Conservation (phyloP, 2,329 filamentous ascomycete genomes). For the Phaeosphaeria sp. region DNA sequence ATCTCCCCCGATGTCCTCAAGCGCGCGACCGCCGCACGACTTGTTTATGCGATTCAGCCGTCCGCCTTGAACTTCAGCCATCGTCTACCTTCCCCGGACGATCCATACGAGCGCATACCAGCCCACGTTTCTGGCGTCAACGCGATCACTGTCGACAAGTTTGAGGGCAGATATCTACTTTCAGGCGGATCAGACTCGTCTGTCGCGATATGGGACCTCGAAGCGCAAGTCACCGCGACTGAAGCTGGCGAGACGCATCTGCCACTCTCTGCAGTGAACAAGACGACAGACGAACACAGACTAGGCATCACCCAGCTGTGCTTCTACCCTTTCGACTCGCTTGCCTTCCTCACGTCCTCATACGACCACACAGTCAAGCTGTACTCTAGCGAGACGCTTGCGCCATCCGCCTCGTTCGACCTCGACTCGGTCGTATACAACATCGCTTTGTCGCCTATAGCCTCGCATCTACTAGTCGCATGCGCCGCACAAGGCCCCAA, state of each 20-base stretch:
- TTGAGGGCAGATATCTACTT: constrained; percentile 79
- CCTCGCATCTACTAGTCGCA: constrained; percentile 79
- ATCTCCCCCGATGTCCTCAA: constrained; percentile 67
- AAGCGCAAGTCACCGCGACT: constrained; percentile 47
- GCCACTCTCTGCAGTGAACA: constrained; percentile 36
- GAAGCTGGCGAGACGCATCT: constrained; percentile 26
- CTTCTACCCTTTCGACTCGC: constrained; percentile 80
- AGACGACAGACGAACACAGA: constrained; percentile 58
- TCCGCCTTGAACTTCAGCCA: constrained; percentile 75
- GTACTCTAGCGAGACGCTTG: constrained; percentile 71
- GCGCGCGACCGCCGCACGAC: constrained; percentile 68
- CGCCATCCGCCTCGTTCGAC: constrained; percentile 70
- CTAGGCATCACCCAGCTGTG: constrained; percentile 78
- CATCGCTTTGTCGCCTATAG: constrained; percentile 77
- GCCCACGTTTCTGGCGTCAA: constrained; percentile 83
- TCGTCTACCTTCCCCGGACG: constrained; percentile 52
- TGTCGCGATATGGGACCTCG: constrained; percentile 86
- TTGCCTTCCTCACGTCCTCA: constrained; percentile 77
- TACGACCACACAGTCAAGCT: constrained; percentile 80
- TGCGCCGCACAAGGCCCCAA: constrained; percentile 87
- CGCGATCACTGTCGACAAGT: constrained; percentile 78
- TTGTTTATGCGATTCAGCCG: constrained; percentile 73
- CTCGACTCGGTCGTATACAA: constrained; percentile 75
- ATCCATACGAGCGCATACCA: constrained; percentile 51
- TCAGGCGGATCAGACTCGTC: constrained; percentile 87